Base-by-base conservation (phyloP, 164 flowering plant genomes). In the Tinospora cordifolia region DNA sequence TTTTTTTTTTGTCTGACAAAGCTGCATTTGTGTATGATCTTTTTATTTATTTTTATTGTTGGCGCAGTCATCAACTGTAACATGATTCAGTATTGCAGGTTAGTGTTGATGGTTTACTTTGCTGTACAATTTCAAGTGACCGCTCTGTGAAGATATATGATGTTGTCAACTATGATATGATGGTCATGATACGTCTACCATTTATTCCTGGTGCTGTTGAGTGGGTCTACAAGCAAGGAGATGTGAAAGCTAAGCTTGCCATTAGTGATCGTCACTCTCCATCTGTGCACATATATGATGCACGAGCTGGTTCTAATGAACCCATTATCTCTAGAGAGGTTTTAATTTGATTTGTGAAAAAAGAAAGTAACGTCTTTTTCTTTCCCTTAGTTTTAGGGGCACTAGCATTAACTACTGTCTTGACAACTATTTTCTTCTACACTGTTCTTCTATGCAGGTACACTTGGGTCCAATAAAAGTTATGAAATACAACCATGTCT, bases 111-210 rank as follows among this genome's bases (percentile, higher is more conserved):
- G 99, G 99, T 34, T 72, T 91, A 67, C 94, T 92, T 72, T 90
- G 99, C 75, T 89, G 94, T 79, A 92, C 98, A 71, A 94, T 94
- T 71, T 94, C 97, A 57, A 87, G 65, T 79, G 99, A 94, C 47
- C 82, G 46, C 38, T 87, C 99, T 59, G 97, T 90, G 75, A 94
- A 94, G 84, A 82, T 94, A 76, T 94, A 90, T 75, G 99, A 94
- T 79, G 99, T 94, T 57, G 93, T 92, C 75, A 94, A 94, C 83
- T 94, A 88, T 81, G 99, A 94, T 81, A 94, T 94, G 99, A 94
- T 94, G 94, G 92, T 89, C 79, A 94, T 94, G 99, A 79, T 94
- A 78, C 92, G 94, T 30, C 79, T 92, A 15, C 90, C 91, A 13
- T 94, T 72, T 79, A 60, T 87, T 71, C 90, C 99, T 79, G 96